A percentile compares a stretch with the other conserved stretches of the same genome.
Conservation (phyloP, 148 eudicot genomes). For the Chenopodium berlandieri region DNA sequence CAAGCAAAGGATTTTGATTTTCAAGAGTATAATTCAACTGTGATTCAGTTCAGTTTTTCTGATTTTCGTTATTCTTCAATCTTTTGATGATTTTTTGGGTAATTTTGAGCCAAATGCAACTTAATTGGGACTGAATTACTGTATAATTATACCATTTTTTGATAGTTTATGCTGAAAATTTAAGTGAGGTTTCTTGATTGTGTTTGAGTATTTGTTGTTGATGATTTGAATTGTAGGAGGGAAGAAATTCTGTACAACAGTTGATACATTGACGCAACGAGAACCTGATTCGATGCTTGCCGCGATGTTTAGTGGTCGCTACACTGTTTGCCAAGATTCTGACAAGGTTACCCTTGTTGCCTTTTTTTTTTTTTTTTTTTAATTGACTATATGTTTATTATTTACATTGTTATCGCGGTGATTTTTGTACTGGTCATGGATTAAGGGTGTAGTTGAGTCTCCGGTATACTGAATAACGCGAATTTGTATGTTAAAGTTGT, state of each 20-base stretch:
- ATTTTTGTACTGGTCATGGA: not conserved
- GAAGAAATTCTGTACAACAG: conserved; percentile 77
- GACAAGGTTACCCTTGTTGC: conserved; percentile 47
- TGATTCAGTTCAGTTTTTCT: not conserved
- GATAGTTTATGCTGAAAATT: not conserved
- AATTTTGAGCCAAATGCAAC: not conserved
- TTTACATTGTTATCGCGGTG: not conserved
- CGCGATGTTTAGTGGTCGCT: conserved; percentile 98
- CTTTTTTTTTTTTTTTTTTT: not conserved
- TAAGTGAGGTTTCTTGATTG: not conserved
- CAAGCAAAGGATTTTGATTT: not conserved
- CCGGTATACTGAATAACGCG: too few relatives aligned
- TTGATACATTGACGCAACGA: conserved; percentile 78
- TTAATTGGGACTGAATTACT: not conserved
- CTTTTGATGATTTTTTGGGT: not conserved
- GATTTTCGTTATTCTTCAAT: not conserved
- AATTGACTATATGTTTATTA: not conserved
- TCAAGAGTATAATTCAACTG: not conserved
- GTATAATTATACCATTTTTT: not conserved
- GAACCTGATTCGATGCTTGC: conserved; percentile 99
- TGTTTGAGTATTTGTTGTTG: not conserved
- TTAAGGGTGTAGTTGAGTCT: not conserved
- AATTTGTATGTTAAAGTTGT: too few relatives aligned
- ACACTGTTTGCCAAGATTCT: conserved; percentile 61
- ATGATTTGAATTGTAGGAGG: conserved; percentile 54